These are phyloP conservation scores for Acanthamoeba castellanii DNA, from an alignment of 208 protist species.

Conservation along the genomic window DNA sequence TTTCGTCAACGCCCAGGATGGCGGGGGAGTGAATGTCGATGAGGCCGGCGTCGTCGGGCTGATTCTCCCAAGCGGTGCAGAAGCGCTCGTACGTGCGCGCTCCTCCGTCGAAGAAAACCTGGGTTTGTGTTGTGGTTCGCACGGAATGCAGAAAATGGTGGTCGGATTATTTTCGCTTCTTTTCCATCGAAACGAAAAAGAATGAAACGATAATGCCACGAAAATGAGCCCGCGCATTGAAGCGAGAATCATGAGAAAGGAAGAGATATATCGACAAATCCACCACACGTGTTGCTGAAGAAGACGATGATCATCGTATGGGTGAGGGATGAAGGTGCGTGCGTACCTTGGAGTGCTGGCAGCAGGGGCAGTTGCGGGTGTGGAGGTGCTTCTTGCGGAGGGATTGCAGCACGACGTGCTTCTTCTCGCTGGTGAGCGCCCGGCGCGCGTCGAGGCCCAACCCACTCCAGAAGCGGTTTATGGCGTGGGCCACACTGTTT, in stretches of 20 bases:
- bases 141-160: neutral
- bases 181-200: neutral
- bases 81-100: conserved; percentile 30
- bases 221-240: no score
- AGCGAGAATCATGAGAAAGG: neutral
- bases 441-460: neutral
- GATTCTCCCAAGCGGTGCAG: conserved; percentile 41
- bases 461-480: neutral
- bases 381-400: conserved; percentile 69
- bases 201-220: neutral
- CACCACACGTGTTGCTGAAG: neutral
- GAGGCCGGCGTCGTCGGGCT: conserved; percentile 20
- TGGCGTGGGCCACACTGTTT: neutral
- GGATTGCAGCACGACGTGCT: conserved; percentile 61
- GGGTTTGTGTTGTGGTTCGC: neutral
- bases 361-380: conserved; percentile 59
- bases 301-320: neutral
- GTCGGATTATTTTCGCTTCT: neutral
- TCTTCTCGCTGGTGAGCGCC: conserved; percentile 42
- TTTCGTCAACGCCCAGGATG: neutral
- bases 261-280: neutral
- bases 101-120: conserved; percentile 5
- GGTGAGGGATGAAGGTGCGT: neutral
- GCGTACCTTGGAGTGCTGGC: conserved; percentile 18
- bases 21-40: conserved; percentile 64